A percentile compares a stretch with the other conserved stretches of the same genome.
Conservation (phyloP, 148 eudicot genomes). For the Pharnaceum exiguum region DNA sequence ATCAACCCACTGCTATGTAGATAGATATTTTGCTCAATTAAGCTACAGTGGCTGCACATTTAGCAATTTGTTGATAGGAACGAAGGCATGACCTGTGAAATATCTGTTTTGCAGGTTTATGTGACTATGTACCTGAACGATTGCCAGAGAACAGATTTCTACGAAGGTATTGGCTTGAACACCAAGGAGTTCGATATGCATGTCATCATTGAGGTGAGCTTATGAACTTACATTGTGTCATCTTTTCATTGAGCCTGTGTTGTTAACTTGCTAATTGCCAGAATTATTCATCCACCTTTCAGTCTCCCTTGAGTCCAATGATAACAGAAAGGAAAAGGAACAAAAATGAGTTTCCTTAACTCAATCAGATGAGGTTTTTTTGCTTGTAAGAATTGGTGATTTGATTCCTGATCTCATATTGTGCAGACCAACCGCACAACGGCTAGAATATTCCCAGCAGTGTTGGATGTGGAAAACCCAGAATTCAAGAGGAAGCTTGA, state of each 20-base stretch:
- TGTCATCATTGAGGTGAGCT: constrained; percentile 90
- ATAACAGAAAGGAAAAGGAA: too few relatives aligned
- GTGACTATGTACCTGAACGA: constrained; percentile 99
- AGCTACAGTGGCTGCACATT: neutral
- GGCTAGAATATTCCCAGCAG: constrained; percentile 98
- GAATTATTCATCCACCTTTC: too few relatives aligned
- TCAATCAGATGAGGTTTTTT: too few relatives aligned
- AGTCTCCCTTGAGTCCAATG: too few relatives aligned
- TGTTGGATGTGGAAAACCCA: constrained; percentile 94
- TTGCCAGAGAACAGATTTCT: constrained; percentile 87
- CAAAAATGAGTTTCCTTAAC: too few relatives aligned
- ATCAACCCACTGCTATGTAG: neutral
- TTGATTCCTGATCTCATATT: constrained; percentile 4
- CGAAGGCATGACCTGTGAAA: neutral
- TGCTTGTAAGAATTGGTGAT: too few relatives aligned
- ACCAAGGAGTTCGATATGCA: constrained; percentile 98
- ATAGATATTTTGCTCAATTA: neutral
- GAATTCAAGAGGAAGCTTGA: constrained; percentile 97
- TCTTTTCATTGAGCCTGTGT: neutral
- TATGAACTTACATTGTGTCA: neutral
- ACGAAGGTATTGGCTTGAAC: constrained; percentile 92
- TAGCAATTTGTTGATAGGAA: neutral
- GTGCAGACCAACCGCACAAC: constrained; percentile 96
- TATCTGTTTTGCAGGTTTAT: constrained; percentile 54
- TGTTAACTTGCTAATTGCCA: too few relatives aligned